Conservation (phyloP, 805 yeast species). For the Sugiyamaella mastotermitis region DNA sequence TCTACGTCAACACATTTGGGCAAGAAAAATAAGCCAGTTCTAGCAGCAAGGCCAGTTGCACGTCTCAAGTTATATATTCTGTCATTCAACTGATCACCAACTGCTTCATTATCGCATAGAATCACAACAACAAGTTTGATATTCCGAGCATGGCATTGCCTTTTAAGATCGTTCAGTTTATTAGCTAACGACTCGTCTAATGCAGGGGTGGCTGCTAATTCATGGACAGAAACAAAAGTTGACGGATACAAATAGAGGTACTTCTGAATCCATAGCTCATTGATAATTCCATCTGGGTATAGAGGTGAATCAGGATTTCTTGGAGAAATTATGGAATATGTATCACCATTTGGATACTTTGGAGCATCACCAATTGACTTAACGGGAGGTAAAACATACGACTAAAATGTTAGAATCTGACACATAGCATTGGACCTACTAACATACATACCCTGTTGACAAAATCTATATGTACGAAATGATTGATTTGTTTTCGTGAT, state of each 20-base stretch:
- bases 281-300: conserved; percentile 39
- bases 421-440: background rate
- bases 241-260: conserved; percentile 44
- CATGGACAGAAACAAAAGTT: conserved; percentile 41
- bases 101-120: conserved; percentile 17
- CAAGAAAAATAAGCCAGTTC: conserved; percentile 40
- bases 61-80: conserved; percentile 36
- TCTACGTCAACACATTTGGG: conserved; percentile 38
- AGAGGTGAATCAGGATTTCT: conserved; percentile 35
- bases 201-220: conserved; percentile 23
- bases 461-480: conserved; percentile 16
- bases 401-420: too few relatives aligned
- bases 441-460: conserved; percentile 12
- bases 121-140: conserved; percentile 20
- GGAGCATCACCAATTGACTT: too few relatives aligned
- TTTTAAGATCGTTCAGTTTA: conserved; percentile 19
- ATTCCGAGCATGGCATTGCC: conserved; percentile 12
- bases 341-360: conserved; percentile 9
- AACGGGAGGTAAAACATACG: too few relatives aligned
- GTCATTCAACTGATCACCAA: conserved; percentile 20
- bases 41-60: conserved; percentile 38
- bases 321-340: conserved; percentile 39
- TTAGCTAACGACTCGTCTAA: conserved; percentile 26
- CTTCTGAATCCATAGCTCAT: conserved; percentile 48
- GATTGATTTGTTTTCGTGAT: conserved; percentile 13